These are phyloP conservation scores for Apodospora peruviana DNA, from an alignment of 495 filamentous ascomycete genomes.

Conservation along the genomic window DNA sequence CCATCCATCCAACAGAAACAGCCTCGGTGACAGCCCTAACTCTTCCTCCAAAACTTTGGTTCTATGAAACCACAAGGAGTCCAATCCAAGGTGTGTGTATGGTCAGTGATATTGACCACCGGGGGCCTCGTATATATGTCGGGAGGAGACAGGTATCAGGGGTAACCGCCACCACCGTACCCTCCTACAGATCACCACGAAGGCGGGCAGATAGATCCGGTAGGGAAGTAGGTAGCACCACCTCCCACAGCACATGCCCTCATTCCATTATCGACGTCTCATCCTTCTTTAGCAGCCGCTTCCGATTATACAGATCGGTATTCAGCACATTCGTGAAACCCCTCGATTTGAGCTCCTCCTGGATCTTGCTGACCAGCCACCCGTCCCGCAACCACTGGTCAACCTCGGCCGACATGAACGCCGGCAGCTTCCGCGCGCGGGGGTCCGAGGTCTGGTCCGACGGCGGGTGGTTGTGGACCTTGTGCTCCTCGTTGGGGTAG, in stretches of 20 bases:
- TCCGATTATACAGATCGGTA: slow-evolving; percentile 32
- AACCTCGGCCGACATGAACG: slow-evolving; percentile 22
- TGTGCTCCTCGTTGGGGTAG: slow-evolving; percentile 33
- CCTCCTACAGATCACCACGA: too few relatives aligned
- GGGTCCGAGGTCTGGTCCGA: slow-evolving; percentile 28
- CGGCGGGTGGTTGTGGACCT: slow-evolving; percentile 30
- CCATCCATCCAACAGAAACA: too few relatives aligned
- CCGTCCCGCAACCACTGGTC: slow-evolving; percentile 29
- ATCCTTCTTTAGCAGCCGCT: slow-evolving; percentile 28
- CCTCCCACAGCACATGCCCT: not conserved
- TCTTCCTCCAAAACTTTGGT: too few relatives aligned
- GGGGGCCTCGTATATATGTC: too few relatives aligned
- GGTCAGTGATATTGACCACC: too few relatives aligned
- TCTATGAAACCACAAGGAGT: too few relatives aligned
- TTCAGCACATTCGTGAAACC: slow-evolving; percentile 32
- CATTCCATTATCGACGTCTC: slow-evolving; percentile 8
- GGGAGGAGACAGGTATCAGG: too few relatives aligned
- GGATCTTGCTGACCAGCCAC: slow-evolving; percentile 31
- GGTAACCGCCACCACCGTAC: too few relatives aligned
- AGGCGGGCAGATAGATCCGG: too few relatives aligned
- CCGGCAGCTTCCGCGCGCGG: slow-evolving; percentile 26
- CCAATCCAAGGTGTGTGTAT: too few relatives aligned
- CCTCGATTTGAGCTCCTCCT: slow-evolving; percentile 26
- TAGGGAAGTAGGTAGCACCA: too few relatives aligned
- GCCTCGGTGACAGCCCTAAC: too few relatives aligned